Evolutionary conservation across 495 filamentous ascomycete genomes (phyloP).

Genomic region (Friedmanniomyces simplex): DNA sequence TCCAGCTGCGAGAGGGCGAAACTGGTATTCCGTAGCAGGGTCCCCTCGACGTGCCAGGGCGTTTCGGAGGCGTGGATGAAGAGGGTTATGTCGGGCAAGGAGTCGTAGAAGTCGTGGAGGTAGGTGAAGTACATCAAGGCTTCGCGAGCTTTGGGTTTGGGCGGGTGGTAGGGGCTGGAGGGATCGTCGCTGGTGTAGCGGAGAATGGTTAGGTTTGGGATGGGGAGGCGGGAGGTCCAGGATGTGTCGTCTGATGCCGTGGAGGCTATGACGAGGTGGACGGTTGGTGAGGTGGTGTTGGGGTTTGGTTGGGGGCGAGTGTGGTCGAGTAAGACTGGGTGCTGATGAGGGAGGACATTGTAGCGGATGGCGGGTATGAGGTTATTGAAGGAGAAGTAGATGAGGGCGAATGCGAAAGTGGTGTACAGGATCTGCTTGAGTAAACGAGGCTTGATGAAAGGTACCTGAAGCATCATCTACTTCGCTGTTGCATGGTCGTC

Average conservation of each 20-base stretch:
- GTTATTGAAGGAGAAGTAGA: not conserved
- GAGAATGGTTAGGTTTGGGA: not conserved
- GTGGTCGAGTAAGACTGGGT: not conserved
- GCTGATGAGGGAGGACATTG: not conserved
- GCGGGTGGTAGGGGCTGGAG: not conserved
- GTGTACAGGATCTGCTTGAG: not conserved
- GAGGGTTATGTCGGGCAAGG: not conserved
- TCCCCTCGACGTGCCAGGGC: not conserved
- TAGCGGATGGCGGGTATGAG: not conserved
- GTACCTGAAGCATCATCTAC: no score
- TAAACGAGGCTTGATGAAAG: not conserved
- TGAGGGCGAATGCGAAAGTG: not conserved
- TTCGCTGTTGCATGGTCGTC: no score
- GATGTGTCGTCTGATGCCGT: not conserved
- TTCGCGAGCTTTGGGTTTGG: not conserved
- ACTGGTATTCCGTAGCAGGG: not conserved
- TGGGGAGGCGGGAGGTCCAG: not conserved
- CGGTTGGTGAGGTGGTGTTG: not conserved
- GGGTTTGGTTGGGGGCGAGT: not conserved
- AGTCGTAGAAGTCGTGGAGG: conserved; percentile 2
- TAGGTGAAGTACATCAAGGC: not conserved
- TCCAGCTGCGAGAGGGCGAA: not conserved
- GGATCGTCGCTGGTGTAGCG: not conserved
- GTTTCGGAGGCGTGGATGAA: not conserved
- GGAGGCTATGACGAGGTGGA: not conserved